Evolutionary conservation across 345 rosid genomes (phyloP), one percentile per base, ranked within the genome.

Genomic region (Rhizophora mangle): DNA sequence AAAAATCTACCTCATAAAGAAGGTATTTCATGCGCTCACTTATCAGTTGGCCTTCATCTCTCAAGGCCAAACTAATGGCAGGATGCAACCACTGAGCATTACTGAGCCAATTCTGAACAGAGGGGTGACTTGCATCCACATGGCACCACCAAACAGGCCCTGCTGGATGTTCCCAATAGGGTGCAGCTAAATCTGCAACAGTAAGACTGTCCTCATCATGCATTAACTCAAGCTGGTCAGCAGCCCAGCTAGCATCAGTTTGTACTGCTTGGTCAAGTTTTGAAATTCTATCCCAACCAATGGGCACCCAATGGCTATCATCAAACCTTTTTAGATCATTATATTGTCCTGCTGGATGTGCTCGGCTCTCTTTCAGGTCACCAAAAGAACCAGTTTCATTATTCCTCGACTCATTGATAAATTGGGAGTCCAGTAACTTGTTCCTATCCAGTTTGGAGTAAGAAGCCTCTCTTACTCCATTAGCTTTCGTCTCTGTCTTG

Each of bases 141-240:
- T 95, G 97, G 51, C 99, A 95, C 99, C 99, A 95, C 99, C 99
- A 95, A 57, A 76, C 69, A 0, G 98, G 96, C 20, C 99, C 99
- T 0, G 83, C 96, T 1, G 96, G 96, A 7, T 85, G 80, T 74
- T 90, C 98, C 99, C 99, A 95, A 34, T 88, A 95, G 0, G 99
- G 98, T 62, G 96, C 88, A 5, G 96, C 99, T 87, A 95, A 78
- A 79, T 95, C 99, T 64, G 98, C 96, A 37, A 84, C 91, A 1
- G 92, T 85, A n/a, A 88, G 68, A 68, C 76, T 88, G 24, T 83
- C 86, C 78, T 84, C 93, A 6, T 80, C 84, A 75, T 84, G 87
- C 60, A 82, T 63, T 37, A 85, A 56, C 16, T 85, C 90, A 29
- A 83, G 60, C 26, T 72, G 82, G 72, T 85, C 82, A 1, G 79